phyloP scores from a whole-genome alignment of 2,329 filamentous ascomycete genomes.

The Pseudocercospora pini-densiflorae region DNA sequence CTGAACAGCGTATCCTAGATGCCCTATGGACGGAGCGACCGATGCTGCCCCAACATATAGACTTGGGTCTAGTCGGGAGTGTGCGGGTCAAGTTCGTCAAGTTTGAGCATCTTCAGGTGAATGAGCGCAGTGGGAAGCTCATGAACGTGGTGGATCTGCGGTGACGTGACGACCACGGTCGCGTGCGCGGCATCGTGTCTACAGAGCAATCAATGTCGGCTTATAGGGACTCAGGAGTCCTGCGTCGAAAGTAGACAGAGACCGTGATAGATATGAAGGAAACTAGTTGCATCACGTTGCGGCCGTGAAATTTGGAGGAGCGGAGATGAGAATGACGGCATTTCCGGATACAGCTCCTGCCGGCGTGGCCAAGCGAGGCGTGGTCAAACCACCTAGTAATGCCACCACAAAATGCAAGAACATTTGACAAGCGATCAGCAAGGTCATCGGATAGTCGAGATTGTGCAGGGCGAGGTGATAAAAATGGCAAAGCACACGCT shows the following conservation, averaged over 20 bases:
- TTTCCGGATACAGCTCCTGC: too few species aligned
- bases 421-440: neutral
- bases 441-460: neutral
- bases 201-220: neutral
- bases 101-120: neutral
- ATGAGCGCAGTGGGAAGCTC: constrained; percentile 1
- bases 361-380: too few species aligned
- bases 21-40: neutral
- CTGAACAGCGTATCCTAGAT: neutral
- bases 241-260: too few species aligned
- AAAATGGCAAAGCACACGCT: neutral
- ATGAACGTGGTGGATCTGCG: neutral
- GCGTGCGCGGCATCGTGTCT: too few species aligned
- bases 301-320: neutral
- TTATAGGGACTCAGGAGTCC: neutral
- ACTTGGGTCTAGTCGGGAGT: constrained; percentile 1
- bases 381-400: neutral
- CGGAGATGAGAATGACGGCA: neutral
- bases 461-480: neutral
- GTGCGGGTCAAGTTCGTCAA: neutral
- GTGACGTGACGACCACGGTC: neutral
- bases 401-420: neutral
- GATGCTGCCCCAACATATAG: constrained; percentile 8
- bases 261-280: too few species aligned
- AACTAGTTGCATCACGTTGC: neutral